Evolutionary conservation across 2,329 filamentous ascomycete genomes (phyloP).

Genomic region (Blastomyces gilchristii): DNA sequence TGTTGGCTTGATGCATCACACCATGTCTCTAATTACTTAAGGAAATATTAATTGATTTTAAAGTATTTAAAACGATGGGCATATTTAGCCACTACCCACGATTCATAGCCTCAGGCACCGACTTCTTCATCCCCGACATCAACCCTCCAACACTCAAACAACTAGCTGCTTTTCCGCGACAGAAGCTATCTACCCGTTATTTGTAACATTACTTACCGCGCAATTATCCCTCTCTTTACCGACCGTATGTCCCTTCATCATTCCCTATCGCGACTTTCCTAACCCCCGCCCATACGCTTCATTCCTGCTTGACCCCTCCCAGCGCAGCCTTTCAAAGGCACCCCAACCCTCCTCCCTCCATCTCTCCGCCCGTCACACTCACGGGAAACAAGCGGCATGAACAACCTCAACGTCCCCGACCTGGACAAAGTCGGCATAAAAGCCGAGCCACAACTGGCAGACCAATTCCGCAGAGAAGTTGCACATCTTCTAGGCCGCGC

Average conservation of each 20-base stretch:
- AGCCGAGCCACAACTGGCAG: conserved; percentile 51
- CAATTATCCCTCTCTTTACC: background rate
- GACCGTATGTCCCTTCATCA: background rate
- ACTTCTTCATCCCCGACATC: background rate
- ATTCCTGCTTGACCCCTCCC: background rate
- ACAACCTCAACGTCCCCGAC: conserved; percentile 31
- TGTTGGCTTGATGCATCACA: background rate
- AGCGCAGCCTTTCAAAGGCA: background rate
- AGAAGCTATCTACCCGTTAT: background rate
- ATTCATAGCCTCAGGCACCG: conserved; percentile 6
- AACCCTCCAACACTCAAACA: background rate
- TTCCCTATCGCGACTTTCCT: background rate
- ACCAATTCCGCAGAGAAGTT: conserved; percentile 59
- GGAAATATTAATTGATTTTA: background rate
- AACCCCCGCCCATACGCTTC: background rate
- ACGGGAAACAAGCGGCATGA: conserved; percentile 21
- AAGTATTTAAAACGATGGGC: background rate
- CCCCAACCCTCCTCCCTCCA: background rate
- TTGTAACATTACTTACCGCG: background rate
- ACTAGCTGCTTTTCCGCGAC: background rate
- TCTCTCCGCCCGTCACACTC: background rate
- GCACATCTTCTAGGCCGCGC: conserved; percentile 62
- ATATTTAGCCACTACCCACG: background rate
- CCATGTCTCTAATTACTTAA: background rate
- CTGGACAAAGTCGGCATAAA: conserved; percentile 48